Percentiles rank a stretch among this genome's conserved stretches.
Evolutionary conservation across 2,329 filamentous ascomycete genomes (phyloP).

Genomic region (Curvularia spicifera): DNA sequence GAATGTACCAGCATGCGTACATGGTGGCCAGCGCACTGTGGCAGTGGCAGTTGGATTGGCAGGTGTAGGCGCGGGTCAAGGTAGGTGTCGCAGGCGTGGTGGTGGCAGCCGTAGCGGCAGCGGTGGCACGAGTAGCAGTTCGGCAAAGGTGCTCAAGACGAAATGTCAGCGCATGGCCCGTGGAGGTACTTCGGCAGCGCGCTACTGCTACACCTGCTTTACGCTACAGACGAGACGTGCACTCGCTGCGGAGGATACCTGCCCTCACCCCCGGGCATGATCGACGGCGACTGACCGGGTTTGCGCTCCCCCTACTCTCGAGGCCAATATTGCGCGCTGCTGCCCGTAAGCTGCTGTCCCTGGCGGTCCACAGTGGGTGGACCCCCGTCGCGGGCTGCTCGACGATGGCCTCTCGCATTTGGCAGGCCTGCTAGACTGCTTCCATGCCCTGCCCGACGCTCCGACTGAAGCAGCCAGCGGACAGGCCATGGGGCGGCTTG

Average conservation of each 20-base stretch:
- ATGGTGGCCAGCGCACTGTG: neutral
- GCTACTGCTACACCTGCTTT: too few species aligned
- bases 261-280: slow-evolving; percentile 19
- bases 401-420: neutral
- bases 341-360: slow-evolving; percentile 1
- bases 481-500: slow-evolving; percentile 8
- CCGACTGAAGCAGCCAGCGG: slow-evolving; percentile 13
- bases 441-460: slow-evolving; percentile 8
- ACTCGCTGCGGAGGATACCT: slow-evolving; percentile 7
- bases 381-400: slow-evolving; percentile 3
- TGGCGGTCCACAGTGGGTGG: slow-evolving; percentile 11
- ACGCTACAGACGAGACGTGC: neutral
- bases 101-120: neutral
- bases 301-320: neutral
- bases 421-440: neutral
- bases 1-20: neutral
- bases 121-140: slow-evolving; percentile 1
- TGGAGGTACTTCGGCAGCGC: slow-evolving; percentile 15
- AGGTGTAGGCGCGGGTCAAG: too few species aligned
- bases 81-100: too few species aligned
- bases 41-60: neutral
- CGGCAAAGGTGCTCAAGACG: slow-evolving; percentile 11
- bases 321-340: neutral
- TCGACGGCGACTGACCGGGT: slow-evolving; percentile 14
- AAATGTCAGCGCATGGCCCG: slow-evolving; percentile 13